Conservation (phyloP, 176 grass and related monocot genomes). For the Cenchrus fungigraminus region DNA sequence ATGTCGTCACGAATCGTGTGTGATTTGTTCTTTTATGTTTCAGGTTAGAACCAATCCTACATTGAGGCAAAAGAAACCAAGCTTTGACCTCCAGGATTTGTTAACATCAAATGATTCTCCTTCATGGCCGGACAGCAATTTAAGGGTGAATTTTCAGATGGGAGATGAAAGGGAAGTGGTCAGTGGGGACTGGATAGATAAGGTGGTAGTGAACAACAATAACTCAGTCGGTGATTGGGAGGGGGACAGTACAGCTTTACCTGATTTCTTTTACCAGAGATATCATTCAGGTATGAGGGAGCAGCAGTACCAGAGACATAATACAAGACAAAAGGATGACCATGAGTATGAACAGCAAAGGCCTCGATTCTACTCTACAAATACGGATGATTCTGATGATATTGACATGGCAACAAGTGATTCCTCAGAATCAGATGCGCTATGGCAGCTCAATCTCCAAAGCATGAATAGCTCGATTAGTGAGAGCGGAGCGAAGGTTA, state of each 20-base stretch:
- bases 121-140: constrained; percentile 73
- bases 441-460: constrained; percentile 89
- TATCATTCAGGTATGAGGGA: constrained; percentile 63
- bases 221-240: constrained; percentile 76
- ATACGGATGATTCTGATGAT: constrained; percentile 94
- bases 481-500: constrained; percentile 74
- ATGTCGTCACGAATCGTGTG: constrained; percentile 10
- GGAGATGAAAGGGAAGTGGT: constrained; percentile 80
- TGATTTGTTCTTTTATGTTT: constrained; percentile 31
- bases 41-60: constrained; percentile 65
- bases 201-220: constrained; percentile 87
- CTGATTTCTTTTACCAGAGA: constrained; percentile 91
- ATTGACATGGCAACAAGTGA: constrained; percentile 97
- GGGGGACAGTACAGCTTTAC: constrained; percentile 65
- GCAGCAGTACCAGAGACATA: constrained; percentile 53
- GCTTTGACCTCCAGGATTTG: constrained; percentile 90
- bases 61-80: constrained; percentile 86
- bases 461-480: constrained; percentile 60
- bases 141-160: constrained; percentile 71
- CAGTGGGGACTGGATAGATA: constrained; percentile 88
- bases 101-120: constrained; percentile 75
- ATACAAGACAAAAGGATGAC: constrained; percentile 56
- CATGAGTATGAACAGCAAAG: constrained; percentile 65
- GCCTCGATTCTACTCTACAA: constrained; percentile 68
- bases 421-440: constrained; percentile 96